These are phyloP conservation scores for Ganoderma resinaceum DNA, from an alignment of 1,284 basidiomycete species.

Conservation along the genomic window DNA sequence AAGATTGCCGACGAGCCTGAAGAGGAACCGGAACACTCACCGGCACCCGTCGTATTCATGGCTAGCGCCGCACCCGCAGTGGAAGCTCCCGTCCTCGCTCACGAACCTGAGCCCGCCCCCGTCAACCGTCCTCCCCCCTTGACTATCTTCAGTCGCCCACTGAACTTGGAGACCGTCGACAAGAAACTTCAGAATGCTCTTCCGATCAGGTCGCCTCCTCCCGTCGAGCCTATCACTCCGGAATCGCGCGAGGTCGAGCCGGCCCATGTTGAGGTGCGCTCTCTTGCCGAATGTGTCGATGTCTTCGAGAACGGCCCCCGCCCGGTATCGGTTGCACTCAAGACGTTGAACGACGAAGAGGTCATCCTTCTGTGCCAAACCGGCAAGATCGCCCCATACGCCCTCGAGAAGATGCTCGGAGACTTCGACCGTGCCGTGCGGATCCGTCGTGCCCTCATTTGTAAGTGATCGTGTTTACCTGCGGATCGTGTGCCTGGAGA, in stretches of 20 bases:
- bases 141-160: slow-evolving; percentile 34
- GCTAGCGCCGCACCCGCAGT: slow-evolving; percentile 29
- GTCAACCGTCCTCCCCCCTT: slow-evolving; percentile 32
- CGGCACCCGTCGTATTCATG: slow-evolving; percentile 27
- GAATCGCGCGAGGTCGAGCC: slow-evolving; percentile 23
- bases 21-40: slow-evolving; percentile 31
- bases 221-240: slow-evolving; percentile 28
- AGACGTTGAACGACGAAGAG: slow-evolving; percentile 90
- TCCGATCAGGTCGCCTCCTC: slow-evolving; percentile 29
- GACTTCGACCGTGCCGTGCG: slow-evolving; percentile 89
- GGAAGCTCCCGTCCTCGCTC: slow-evolving; percentile 18
- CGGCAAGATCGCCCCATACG: slow-evolving; percentile 94
- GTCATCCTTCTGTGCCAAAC: slow-evolving; percentile 89
- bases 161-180: slow-evolving; percentile 45
- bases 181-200: slow-evolving; percentile 43
- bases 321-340: slow-evolving; percentile 60
- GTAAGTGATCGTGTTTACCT: slow-evolving; percentile 53
- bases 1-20: slow-evolving; percentile 36
- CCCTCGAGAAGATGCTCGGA: slow-evolving; percentile 92
- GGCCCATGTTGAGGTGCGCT: slow-evolving; percentile 44
- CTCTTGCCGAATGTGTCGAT: slow-evolving; percentile 85
- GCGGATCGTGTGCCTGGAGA: not conserved
- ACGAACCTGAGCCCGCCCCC: slow-evolving; percentile 27
- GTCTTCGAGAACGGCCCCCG: slow-evolving; percentile 87
- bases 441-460: slow-evolving; percentile 90